Evolutionary conservation across 2,329 filamentous ascomycete species (phyloP).

Genomic region (Aspergillus aculeatinus): DNA sequence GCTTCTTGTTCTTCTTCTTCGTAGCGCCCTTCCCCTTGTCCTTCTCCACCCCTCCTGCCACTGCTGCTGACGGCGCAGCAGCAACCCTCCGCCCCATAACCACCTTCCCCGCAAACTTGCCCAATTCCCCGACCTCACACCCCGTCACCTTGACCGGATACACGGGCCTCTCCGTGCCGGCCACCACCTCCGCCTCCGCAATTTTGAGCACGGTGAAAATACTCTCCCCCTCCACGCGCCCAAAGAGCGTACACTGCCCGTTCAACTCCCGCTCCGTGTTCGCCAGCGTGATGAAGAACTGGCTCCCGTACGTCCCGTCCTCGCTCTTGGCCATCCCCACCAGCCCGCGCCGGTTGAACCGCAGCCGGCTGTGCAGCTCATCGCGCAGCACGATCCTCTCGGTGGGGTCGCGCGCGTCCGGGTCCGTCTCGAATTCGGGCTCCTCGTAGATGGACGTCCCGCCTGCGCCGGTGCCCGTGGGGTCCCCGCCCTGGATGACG

Average conservation of each 20-base stretch:
- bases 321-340: constrained; percentile 87
- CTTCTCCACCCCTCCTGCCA: constrained; percentile 33
- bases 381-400: constrained; percentile 71
- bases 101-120: constrained; percentile 47
- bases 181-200: constrained; percentile 78
- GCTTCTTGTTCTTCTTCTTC: constrained; percentile 42
- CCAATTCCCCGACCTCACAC: constrained; percentile 47
- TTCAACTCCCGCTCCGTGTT: constrained; percentile 78
- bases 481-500: constrained; percentile 91
- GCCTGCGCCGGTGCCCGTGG: constrained; percentile 86
- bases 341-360: constrained; percentile 86
- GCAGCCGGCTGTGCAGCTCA: constrained; percentile 87
- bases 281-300: constrained; percentile 94
- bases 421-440: constrained; percentile 55
- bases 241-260: constrained; percentile 90
- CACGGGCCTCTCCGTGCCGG: constrained; percentile 75
- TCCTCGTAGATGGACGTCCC: constrained; percentile 91
- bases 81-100: constrained; percentile 33
- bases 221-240: constrained; percentile 85
- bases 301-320: constrained; percentile 80
- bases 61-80: constrained; percentile 15
- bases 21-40: constrained; percentile 31
- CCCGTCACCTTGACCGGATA: constrained; percentile 75
- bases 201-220: constrained; percentile 96
- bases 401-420: constrained; percentile 47